Evolutionary conservation across 129 eudicot species (phyloP), one percentile per base, ranked within the genome.

Genomic region (Calendula officinalis): DNA sequence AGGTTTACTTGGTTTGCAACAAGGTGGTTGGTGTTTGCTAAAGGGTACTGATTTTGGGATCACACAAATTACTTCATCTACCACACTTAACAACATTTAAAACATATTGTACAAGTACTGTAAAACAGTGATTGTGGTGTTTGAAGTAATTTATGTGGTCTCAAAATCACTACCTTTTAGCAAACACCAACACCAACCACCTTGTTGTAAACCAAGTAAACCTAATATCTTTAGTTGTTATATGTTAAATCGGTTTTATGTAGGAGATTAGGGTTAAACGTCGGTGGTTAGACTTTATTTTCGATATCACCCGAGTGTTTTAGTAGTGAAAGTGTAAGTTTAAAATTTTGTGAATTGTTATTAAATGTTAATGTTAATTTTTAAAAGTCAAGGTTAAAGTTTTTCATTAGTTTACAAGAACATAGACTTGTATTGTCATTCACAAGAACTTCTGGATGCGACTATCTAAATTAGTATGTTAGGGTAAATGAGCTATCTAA

Each of bases 101-200:
- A n/a, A n/a, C n/a, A n/a, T n/a, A n/a, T n/a, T n/a, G n/a, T n/a
- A n/a, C n/a, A n/a, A n/a, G n/a, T n/a, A n/a, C n/a, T n/a, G n/a
- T n/a, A n/a, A n/a, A n/a, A n/a, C n/a, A n/a, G n/a, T n/a, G n/a
- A n/a, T n/a, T n/a, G n/a, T n/a, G n/a, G n/a, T n/a, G n/a, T n/a
- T n/a, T n/a, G n/a, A n/a, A n/a, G n/a, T n/a, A n/a, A n/a, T n/a
- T n/a, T n/a, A n/a, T n/a, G n/a, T n/a, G n/a, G n/a, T n/a, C n/a
- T n/a, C n/a, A n/a, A n/a, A n/a, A n/a, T n/a, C n/a, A n/a, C n/a
- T n/a, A n/a, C n/a, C n/a, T n/a, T n/a, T 57, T 35, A 72, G 62
- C 75, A 56, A 35, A 63, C 77, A 63, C 49, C 70, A 71, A n/a
- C 8, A 60, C n/a, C n/a, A n/a, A n/a, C n/a, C n/a, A n/a, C 77